Conservation (phyloP, 352 stramenopile genomes). For the Globisporangium okanoganense region DNA sequence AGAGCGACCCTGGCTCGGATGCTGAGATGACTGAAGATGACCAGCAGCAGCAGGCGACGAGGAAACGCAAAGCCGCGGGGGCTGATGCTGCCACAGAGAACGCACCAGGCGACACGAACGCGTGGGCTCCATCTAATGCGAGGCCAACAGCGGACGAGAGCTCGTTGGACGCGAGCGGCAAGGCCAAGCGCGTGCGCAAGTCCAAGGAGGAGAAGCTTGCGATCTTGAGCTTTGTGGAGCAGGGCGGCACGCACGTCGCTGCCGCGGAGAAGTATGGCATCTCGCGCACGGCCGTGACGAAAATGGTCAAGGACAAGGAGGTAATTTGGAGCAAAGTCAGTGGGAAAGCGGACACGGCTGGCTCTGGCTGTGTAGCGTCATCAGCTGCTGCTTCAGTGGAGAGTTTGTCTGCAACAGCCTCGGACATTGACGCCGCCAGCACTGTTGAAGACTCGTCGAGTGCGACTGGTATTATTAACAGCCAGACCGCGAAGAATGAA, state of each 20-base stretch:
- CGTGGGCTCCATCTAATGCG: neutral
- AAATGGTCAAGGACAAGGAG: slow-evolving; percentile 58
- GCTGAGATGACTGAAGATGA: slow-evolving; percentile 1
- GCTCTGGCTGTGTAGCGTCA: neutral
- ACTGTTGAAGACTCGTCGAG: neutral
- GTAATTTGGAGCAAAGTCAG: slow-evolving; percentile 20
- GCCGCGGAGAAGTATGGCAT: slow-evolving; percentile 56
- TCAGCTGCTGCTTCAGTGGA: neutral
- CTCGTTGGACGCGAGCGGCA: slow-evolving; percentile 9
- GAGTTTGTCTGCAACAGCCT: neutral
- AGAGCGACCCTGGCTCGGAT: slow-evolving; percentile 4
- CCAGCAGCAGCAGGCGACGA: neutral
- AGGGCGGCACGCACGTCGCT: slow-evolving; percentile 39
- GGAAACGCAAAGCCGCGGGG: slow-evolving; percentile 8
- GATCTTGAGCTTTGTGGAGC: slow-evolving; percentile 52
- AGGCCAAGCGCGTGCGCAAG: slow-evolving; percentile 41
- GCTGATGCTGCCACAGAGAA: slow-evolving; percentile 2
- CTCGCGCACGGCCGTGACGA: slow-evolving; percentile 50
- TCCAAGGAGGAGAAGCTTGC: slow-evolving; percentile 43
- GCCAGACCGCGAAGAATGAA: neutral
- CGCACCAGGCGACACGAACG: neutral
- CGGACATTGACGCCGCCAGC: neutral
- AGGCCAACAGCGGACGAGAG: neutral
- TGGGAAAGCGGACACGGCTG: neutral
- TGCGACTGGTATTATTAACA: neutral